A percentile compares a stretch with the other conserved stretches of the same genome.
Evolutionary conservation across 1,139 yeast genomes (phyloP).

Genomic region (Blastobotrys elegans): DNA sequence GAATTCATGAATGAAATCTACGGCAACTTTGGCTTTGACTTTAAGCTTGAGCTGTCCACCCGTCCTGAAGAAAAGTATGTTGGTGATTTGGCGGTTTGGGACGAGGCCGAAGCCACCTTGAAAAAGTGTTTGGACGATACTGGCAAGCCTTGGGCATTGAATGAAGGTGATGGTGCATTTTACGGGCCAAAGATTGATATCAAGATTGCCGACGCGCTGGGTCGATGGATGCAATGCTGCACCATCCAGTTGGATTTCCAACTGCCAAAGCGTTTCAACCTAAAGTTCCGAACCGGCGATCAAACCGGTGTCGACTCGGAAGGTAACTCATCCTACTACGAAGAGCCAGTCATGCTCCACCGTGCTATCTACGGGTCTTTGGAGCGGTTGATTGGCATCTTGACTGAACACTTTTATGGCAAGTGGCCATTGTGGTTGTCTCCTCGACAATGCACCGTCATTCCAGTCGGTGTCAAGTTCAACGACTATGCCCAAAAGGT

Average conservation of each 20-base stretch:
- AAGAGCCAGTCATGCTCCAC: constrained; percentile 94
- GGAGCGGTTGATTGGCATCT: constrained; percentile 96
- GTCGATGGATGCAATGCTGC: constrained; percentile 97
- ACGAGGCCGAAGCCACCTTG: constrained; percentile 74
- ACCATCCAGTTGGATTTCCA: constrained; percentile 98
- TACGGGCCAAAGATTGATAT: constrained; percentile 98
- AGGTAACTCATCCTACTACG: constrained; percentile 23
- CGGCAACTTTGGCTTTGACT: constrained; percentile 81
- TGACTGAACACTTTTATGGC: constrained; percentile 96
- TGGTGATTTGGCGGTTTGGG: constrained; percentile 86
- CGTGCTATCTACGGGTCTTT: constrained; percentile 97
- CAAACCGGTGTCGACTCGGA: constrained; percentile 19
- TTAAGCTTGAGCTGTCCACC: constrained; percentile 85
- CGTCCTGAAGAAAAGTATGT: constrained; percentile 91
- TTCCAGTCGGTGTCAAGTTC: constrained; percentile 93
- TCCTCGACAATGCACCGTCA: constrained; percentile 91
- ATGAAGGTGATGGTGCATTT: constrained; percentile 97
- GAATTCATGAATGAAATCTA: constrained; percentile 76
- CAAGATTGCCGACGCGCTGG: constrained; percentile 83
- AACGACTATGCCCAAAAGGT: constrained; percentile 81
- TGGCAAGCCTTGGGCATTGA: constrained; percentile 82
- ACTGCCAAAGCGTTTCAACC: constrained; percentile 83
- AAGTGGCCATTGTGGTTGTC: constrained; percentile 99
- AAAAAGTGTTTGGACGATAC: constrained; percentile 69
- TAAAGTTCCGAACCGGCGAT: constrained; percentile 76